Conservation (phyloP, 768 basidiomycete genomes). For the Fomitopsis serialis region DNA sequence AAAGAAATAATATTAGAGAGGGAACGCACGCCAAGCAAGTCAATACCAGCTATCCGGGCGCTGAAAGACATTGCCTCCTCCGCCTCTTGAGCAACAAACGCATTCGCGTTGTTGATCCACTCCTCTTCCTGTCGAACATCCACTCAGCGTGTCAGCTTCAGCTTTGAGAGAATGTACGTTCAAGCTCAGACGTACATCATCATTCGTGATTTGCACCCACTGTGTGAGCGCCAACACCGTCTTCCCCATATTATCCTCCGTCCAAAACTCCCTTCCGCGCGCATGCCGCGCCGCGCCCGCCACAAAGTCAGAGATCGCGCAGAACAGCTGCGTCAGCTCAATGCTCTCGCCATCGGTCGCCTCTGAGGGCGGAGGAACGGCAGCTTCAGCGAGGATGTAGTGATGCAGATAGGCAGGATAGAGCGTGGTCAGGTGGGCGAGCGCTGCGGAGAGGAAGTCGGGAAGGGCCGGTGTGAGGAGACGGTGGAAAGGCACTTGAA, state of each 20-base stretch:
- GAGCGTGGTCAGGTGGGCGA: constrained; percentile 54
- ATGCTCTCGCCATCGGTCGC: constrained; percentile 49
- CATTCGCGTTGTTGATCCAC: constrained; percentile 86
- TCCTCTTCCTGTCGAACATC: constrained; percentile 65
- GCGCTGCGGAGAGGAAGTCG: constrained; percentile 51
- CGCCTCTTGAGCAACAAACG: constrained; percentile 92
- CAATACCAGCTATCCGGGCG: constrained; percentile 78
- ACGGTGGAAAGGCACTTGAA: constrained; percentile 79
- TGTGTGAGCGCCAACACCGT: constrained; percentile 55
- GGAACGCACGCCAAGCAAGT: constrained; percentile 63
- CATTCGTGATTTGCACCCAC: constrained; percentile 82
- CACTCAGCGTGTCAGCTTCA: neutral
- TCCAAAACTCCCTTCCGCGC: constrained; percentile 62
- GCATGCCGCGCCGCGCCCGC: constrained; percentile 60
- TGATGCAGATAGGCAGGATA: constrained; percentile 56
- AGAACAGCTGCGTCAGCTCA: constrained; percentile 72
- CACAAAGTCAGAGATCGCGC: constrained; percentile 78
- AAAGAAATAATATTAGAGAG: constrained; percentile 30
- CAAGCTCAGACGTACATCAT: constrained; percentile 56
- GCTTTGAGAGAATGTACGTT: constrained; percentile 1
- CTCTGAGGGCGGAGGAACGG: constrained; percentile 62
- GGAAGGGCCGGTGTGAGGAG: constrained; percentile 58
- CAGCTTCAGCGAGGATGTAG: constrained; percentile 52
- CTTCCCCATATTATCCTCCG: constrained; percentile 39
- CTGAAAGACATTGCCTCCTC: constrained; percentile 84